Base-by-base conservation (phyloP, 1,139 yeast species). In the Suhomyces wounanorum region DNA sequence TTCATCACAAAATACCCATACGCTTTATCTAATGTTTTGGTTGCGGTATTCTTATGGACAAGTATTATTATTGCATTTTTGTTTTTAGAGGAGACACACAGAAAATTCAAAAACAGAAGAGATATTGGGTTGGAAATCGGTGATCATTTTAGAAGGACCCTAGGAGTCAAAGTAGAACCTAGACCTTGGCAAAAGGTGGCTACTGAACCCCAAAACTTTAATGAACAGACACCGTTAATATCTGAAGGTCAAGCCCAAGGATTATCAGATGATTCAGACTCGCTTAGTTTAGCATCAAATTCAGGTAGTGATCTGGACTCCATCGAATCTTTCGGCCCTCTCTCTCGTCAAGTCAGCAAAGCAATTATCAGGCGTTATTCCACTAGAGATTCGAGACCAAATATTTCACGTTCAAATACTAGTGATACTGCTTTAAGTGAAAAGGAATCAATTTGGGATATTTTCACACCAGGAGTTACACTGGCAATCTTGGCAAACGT, bases 71-170 rank as follows among this genome's bases (percentile, higher is more conserved):
- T 72, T 40, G 83, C 78, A 3, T 67, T 80, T 49, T 71, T 85
- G 46, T 83, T 84, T 57, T 64, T 85, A 33, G 87, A 84, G 59
- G 90, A 85, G 62, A 82, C 88, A 4, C 85, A 82, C 59, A 78
- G 72, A 17, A 63, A 65, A 38, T 66, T 64, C 48, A 75, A 71
- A 56, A 56, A 71, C 52, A 66, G 70, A 49, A 68, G 72, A 51
- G 89, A 84, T 60, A 57, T 64, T 42, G 86, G 87, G 1, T 62
- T 83, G 11, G 83, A 75, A 37, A 46, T 81, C 14, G 88, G 88
- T 11, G 85, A 82, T 57, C 59, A 60, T 48, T 58, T 82, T 40
- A 59, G 73, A 56, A 55, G 59, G 10, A 48, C 60, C 18, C 52
- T 79, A 9, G 79, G 82, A 0, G 56, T 66, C 48, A 49, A 60